phyloP scores from a whole-genome alignment of 441 rosid genomes.

The Populus hybrid region DNA sequence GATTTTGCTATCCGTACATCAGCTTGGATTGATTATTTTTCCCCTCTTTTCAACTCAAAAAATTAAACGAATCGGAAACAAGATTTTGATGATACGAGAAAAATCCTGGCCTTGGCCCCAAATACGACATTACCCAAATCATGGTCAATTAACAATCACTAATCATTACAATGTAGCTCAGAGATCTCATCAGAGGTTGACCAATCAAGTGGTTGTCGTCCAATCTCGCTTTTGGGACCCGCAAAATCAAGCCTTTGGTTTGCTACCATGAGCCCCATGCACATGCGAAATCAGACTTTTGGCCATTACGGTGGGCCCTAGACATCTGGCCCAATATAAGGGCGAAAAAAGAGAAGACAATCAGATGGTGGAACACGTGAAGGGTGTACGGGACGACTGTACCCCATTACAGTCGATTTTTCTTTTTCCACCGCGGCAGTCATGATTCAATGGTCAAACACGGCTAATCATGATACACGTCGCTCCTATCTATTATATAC shows the following conservation, averaged over 20 bases:
- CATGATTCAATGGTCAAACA: background rate
- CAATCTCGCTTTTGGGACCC: background rate
- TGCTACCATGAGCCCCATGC: slow-evolving; percentile 10
- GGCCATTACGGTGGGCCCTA: slow-evolving; percentile 15
- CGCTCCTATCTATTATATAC: background rate
- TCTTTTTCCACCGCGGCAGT: slow-evolving; percentile 15
- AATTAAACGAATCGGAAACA: too few species aligned
- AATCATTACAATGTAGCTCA: slow-evolving; percentile 13
- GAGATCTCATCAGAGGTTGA: slow-evolving; percentile 18
- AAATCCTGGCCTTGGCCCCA: background rate
- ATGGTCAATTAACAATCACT: background rate
- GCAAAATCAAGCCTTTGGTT: slow-evolving; percentile 3
- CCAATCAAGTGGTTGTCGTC: slow-evolving; percentile 1
- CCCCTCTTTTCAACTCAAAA: background rate
- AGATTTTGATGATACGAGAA: too few species aligned
- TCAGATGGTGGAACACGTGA: slow-evolving; percentile 26
- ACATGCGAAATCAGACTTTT: slow-evolving; percentile 24
- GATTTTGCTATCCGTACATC: background rate
- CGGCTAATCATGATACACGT: slow-evolving; percentile 8
- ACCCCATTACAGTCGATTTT: background rate
- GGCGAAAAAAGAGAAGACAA: background rate
- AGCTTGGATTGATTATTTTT: background rate
- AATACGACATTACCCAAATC: background rate
- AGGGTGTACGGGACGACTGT: slow-evolving; percentile 7
- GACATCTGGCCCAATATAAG: background rate